Evolutionary conservation across 2,329 filamentous ascomycete genomes (phyloP), one percentile per base, ranked within the genome.

Genomic region (Ophiocordyceps australis): DNA sequence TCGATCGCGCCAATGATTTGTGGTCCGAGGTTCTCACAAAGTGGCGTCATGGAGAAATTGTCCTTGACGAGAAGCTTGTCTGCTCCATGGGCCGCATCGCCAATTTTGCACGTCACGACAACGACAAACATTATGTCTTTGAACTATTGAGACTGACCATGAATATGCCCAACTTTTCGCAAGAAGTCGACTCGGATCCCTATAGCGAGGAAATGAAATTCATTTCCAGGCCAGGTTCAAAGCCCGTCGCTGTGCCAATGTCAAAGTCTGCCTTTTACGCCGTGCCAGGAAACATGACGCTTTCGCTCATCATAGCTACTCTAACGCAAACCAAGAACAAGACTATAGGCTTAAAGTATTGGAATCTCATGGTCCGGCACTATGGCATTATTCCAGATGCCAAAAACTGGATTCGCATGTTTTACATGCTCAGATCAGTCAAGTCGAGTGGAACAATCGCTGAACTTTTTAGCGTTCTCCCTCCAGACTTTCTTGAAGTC

Each of bases 91-190:
- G 74, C 5, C 63, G 74, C 19, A 38, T 93, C 4, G 57, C 95
- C n/a, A 52, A 83, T 14, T 53, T 74, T 25, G 71, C 77, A 11
- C 54, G 61, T 9, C 55, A 65, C 12, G 36, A 32, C 9, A 49
- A 58, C 25, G 74, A 89, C 37, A 73, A 65, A 47, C 68, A 76
- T 33, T 69, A 81, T 38, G 57, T 93, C 3, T 61, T 93, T 14
- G 66, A 67, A 20, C 56, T 94, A 13, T 50, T 91, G n/a, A 64
- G 82, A 36, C 74, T 93, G 49, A 79, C 82, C 1, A 85, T 86
- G 70, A 65, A 69, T 24, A 64, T 93, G 22, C 68, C 74, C 18
- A 65, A 69, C 26, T 42, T 55, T 35, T 57, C 47, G 37, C 58
- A 36, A 40, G 48, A 35, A 15, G 28, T 33, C 5, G 34, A 29